phyloP scores from a whole-genome alignment of 805 yeast species.

The Priceomyces carsonii region DNA sequence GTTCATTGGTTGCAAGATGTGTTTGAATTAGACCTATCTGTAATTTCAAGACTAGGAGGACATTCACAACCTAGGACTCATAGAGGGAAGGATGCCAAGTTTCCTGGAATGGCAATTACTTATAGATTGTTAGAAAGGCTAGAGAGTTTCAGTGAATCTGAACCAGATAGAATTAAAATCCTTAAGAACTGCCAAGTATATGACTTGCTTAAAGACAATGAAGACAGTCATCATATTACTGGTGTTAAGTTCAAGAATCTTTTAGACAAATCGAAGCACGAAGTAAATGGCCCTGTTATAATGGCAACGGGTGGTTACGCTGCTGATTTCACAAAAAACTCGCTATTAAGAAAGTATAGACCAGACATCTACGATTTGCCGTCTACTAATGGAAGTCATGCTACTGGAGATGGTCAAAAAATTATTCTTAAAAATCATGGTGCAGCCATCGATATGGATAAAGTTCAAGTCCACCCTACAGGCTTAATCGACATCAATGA shows the following conservation, averaged over 20 bases:
- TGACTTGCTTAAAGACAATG: conserved; percentile 39
- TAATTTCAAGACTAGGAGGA: conserved; percentile 79
- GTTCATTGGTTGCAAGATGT: conserved; percentile 71
- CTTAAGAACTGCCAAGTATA: conserved; percentile 42
- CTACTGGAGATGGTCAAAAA: conserved; percentile 65
- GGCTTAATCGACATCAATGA: conserved; percentile 56
- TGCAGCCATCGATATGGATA: conserved; percentile 59
- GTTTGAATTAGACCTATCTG: conserved; percentile 61
- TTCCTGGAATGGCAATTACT: conserved; percentile 69
- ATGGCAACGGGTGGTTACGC: conserved; percentile 70
- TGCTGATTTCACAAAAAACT: conserved; percentile 57
- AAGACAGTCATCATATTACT: conserved; percentile 16
- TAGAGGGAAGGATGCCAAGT: conserved; percentile 66
- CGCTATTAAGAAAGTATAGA: conserved; percentile 53
- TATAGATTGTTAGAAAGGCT: conserved; percentile 52
- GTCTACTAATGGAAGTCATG: conserved; percentile 61
- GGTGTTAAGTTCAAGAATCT: conserved; percentile 39
- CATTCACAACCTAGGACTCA: conserved; percentile 82
- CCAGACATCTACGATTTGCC: conserved; percentile 60
- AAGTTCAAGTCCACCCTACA: conserved; percentile 69
- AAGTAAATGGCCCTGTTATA: conserved; percentile 55
- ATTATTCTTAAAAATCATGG: conserved; percentile 53
- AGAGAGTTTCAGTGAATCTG: conserved; percentile 45
- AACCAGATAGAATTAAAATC: conserved; percentile 46
- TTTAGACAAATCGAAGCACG: conserved; percentile 28